A percentile compares a stretch with the other conserved stretches of the same genome.
phyloP scores from a whole-genome alignment of 225 moss, liverwort and hornwort genomes.

The Physcomitrium patens region DNA sequence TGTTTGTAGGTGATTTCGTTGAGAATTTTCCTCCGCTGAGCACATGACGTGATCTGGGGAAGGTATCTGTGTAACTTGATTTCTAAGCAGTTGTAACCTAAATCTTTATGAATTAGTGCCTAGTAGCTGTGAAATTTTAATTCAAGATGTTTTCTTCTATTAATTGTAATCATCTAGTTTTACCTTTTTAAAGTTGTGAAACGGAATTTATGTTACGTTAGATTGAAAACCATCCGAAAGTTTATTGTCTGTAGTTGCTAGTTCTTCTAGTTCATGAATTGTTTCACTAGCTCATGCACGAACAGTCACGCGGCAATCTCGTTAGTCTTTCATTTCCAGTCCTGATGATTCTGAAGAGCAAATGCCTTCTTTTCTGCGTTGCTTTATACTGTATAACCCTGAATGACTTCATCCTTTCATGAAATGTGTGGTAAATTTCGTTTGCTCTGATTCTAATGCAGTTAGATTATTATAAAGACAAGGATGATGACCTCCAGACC shows the following conservation, averaged over 20 bases:
- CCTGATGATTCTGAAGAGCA: too few species aligned
- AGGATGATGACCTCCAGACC: conserved; percentile 53
- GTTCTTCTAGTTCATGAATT: not conserved
- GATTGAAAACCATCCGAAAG: not conserved
- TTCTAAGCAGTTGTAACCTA: not conserved
- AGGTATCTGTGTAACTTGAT: not conserved
- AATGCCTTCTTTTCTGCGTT: not conserved
- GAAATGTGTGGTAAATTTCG: not conserved
- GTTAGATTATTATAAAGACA: conserved; percentile 60
- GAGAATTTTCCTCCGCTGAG: too few species aligned
- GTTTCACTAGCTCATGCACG: not conserved
- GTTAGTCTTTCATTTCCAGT: too few species aligned
- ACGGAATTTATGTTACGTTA: not conserved
- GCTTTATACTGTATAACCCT: not conserved
- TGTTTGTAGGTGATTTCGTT: not conserved
- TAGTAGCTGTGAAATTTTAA: too few species aligned
- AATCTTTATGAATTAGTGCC: too few species aligned
- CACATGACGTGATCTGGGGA: too few species aligned
- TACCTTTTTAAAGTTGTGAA: not conserved
- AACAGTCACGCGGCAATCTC: not conserved
- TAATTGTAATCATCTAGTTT: not conserved
- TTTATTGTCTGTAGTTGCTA: not conserved
- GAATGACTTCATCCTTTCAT: not conserved
- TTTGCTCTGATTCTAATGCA: conserved; percentile 16
- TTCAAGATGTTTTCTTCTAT: not conserved